Conservation (phyloP, 495 filamentous ascomycete genomes). For the Aspergillus nanangensis region DNA sequence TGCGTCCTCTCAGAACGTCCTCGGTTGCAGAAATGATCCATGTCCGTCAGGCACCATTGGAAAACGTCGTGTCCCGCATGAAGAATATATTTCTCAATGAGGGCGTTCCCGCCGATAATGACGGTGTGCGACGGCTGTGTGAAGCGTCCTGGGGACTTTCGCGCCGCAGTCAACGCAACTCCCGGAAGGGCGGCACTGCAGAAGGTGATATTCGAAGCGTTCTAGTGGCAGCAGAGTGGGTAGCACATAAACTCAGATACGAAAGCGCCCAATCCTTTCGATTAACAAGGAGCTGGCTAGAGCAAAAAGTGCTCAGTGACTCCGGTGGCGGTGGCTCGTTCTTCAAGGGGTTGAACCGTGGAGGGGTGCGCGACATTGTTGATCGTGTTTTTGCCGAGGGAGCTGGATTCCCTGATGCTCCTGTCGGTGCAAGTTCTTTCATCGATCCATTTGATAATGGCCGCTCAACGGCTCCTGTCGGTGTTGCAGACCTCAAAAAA, state of each 20-base stretch:
- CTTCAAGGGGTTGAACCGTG: constrained; percentile 71
- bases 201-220: constrained; percentile 91
- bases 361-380: constrained; percentile 76
- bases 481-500: constrained; percentile 71
- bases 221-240: constrained; percentile 94
- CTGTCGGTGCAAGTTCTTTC: constrained; percentile 27
- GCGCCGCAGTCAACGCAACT: constrained; percentile 53
- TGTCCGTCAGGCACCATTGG: constrained; percentile 80
- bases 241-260: constrained; percentile 72
- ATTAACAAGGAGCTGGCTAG: constrained; percentile 80
- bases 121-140: constrained; percentile 83
- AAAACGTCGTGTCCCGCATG: constrained; percentile 78
- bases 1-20: constrained; percentile 77
- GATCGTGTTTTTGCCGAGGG: constrained; percentile 82
- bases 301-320: constrained; percentile 66
- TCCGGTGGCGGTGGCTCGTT: constrained; percentile 71
- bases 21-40: constrained; percentile 86
- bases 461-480: constrained; percentile 31
- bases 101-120: constrained; percentile 77
- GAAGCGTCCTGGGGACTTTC: constrained; percentile 90
- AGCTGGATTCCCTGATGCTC: constrained; percentile 70
- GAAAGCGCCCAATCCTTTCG: constrained; percentile 30
- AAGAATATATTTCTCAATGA: constrained; percentile 82
- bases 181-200: constrained; percentile 49
- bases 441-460: constrained; percentile 26